phyloP scores from a whole-genome alignment of 192 early-diverging fungal genomes.

The Chytriomyces sp. region DNA sequence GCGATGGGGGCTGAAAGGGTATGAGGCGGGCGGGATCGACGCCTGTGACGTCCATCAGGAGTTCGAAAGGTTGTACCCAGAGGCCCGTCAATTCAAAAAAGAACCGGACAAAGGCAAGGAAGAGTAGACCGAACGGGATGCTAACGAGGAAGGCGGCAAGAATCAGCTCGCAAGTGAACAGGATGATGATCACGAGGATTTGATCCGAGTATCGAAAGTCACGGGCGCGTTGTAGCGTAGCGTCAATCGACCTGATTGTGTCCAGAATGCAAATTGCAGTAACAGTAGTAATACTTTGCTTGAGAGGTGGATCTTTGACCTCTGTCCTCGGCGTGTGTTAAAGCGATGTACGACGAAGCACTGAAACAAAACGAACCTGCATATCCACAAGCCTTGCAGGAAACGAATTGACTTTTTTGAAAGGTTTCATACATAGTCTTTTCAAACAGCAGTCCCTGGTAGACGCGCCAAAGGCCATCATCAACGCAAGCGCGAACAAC shows the following conservation, averaged over 20 bases:
- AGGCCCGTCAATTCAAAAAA: slow-evolving; percentile 17
- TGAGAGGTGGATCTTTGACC: background rate
- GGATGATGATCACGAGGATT: background rate
- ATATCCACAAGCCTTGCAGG: slow-evolving; percentile 22
- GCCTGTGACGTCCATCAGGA: background rate
- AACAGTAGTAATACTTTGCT: background rate
- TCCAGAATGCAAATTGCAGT: background rate
- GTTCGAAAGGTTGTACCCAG: slow-evolving; percentile 9
- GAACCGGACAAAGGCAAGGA: background rate
- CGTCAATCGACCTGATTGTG: background rate
- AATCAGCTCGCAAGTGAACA: slow-evolving; percentile 9
- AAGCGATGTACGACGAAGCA: background rate
- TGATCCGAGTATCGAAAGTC: slow-evolving; percentile 5
- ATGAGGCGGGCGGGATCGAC: background rate
- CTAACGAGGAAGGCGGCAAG: slow-evolving; percentile 8
- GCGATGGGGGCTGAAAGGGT: background rate
- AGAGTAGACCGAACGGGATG: background rate
- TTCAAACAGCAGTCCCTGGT: slow-evolving; percentile 9
- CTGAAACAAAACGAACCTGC: slow-evolving; percentile 10
- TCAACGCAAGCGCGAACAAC: background rate
- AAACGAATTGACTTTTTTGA: background rate
- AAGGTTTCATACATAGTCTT: slow-evolving; percentile 8
- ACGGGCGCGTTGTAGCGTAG: background rate
- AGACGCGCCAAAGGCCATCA: slow-evolving; percentile 10
- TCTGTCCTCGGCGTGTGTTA: background rate